phyloP scores from a whole-genome alignment of 2,329 filamentous ascomycete species.

The Huntiella decipiens region DNA sequence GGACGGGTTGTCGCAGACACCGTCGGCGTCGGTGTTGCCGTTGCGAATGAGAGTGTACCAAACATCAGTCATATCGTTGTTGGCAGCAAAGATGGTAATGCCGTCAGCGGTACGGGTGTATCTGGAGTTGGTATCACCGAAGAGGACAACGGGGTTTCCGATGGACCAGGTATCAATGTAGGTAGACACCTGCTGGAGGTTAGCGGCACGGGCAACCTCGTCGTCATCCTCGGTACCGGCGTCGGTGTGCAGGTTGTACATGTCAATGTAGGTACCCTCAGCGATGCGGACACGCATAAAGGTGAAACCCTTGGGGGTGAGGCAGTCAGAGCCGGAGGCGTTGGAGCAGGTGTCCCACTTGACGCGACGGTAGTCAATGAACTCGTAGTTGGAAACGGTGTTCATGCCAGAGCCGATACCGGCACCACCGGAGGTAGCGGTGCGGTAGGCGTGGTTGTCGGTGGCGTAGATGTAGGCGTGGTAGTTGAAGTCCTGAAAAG shows the following conservation, averaged over 20 bases:
- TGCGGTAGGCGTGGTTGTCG: slow-evolving; percentile 40
- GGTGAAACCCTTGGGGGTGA: slow-evolving; percentile 52
- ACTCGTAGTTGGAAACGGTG: slow-evolving; percentile 39
- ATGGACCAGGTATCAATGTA: slow-evolving; percentile 36
- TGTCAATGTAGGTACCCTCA: slow-evolving; percentile 33
- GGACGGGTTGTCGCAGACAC: slow-evolving; percentile 39
- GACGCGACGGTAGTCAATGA: slow-evolving; percentile 33
- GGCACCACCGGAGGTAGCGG: slow-evolving; percentile 45
- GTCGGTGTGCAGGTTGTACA: slow-evolving; percentile 49
- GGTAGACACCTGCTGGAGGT: slow-evolving; percentile 38
- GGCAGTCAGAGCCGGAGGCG: slow-evolving; percentile 36
- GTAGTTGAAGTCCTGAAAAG: slow-evolving; percentile 40
- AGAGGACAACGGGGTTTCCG: slow-evolving; percentile 43
- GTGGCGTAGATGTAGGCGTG: slow-evolving; percentile 43
- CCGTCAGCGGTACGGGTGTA: slow-evolving; percentile 41
- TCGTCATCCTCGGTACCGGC: slow-evolving; percentile 38
- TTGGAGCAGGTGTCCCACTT: slow-evolving; percentile 42
- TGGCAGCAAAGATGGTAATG: slow-evolving; percentile 28
- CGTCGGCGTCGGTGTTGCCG: slow-evolving; percentile 26
- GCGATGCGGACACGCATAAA: slow-evolving; percentile 40
- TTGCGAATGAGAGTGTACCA: slow-evolving; percentile 37
- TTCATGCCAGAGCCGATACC: slow-evolving; percentile 46
- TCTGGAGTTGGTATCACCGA: slow-evolving; percentile 46
- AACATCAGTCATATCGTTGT: slow-evolving; percentile 34
- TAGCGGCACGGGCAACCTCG: slow-evolving; percentile 34